Percentiles rank a stretch among this genome's conserved stretches.
Conservation (phyloP, 2,329 filamentous ascomycete genomes). For the Simplicillium sp. region DNA sequence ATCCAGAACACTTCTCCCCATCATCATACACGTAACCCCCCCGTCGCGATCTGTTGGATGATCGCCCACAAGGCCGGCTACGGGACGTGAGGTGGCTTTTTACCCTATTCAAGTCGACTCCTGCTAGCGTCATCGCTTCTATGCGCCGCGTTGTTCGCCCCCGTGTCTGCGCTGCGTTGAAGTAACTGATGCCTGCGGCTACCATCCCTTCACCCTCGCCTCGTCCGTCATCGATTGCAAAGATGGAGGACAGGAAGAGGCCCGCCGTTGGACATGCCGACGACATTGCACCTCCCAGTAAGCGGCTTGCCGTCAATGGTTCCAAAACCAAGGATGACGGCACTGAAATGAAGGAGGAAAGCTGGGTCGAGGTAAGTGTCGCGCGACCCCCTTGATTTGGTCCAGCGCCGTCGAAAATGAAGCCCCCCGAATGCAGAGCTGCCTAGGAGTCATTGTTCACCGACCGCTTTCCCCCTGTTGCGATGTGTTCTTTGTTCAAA, state of each 20-base stretch:
- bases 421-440: too few relatives aligned
- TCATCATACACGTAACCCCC: conserved; percentile 15
- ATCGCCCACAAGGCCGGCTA: conserved; percentile 20
- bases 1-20: conserved; percentile 21
- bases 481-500: too few relatives aligned
- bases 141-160: conserved; percentile 30
- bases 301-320: conserved; percentile 86
- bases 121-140: conserved; percentile 17
- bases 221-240: conserved; percentile 74
- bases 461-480: too few relatives aligned
- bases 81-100: conserved; percentile 24
- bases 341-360: conserved; percentile 47
- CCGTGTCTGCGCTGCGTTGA: conserved; percentile 19
- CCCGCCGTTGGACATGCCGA: conserved; percentile 71
- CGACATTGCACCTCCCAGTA: conserved; percentile 79
- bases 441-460: too few relatives aligned
- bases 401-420: too few relatives aligned
- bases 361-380: conserved; percentile 58
- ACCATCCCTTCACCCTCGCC: conserved; percentile 60
- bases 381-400: conserved; percentile 17
- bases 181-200: conserved; percentile 79
- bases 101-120: conserved; percentile 16
- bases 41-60: conserved; percentile 23
- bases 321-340: conserved; percentile 46
- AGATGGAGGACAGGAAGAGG: conserved; percentile 99